A percentile compares a stretch with the other conserved stretches of the same genome.
Conservation (phyloP, 163 green algal species). For the Chlorella variabilis region DNA sequence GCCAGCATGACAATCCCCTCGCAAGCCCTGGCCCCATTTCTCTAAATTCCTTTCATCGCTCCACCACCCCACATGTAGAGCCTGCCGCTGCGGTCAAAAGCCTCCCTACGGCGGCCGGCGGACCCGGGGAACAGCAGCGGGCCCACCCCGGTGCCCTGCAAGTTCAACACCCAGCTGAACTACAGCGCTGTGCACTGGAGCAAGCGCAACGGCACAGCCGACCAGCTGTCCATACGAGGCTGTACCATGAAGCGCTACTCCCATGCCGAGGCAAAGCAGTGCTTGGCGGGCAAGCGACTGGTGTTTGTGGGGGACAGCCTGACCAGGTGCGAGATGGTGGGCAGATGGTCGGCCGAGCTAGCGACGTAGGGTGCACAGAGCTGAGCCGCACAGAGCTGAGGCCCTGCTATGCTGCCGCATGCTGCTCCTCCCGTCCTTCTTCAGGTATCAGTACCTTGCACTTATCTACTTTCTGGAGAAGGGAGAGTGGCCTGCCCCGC, state of each 20-base stretch:
- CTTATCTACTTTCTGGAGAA: conserved; percentile 26
- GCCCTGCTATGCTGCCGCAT: not conserved
- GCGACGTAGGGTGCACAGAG: too few species aligned
- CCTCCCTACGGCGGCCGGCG: not conserved
- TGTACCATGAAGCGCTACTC: conserved; percentile 14
- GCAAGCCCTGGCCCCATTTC: too few species aligned
- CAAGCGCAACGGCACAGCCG: not conserved
- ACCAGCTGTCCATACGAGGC: conserved; percentile 10
- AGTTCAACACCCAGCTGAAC: not conserved
- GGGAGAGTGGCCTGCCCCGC: conserved; percentile 2
- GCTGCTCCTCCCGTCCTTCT: too few species aligned
- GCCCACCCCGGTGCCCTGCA: not conserved
- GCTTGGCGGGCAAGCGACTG: conserved; percentile 34
- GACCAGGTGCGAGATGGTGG: not conserved
- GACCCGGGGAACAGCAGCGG: not conserved
- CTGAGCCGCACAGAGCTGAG: too few species aligned
- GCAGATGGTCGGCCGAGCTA: not conserved
- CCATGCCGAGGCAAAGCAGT: not conserved
- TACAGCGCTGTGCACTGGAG: conserved; percentile 2
- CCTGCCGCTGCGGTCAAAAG: not conserved
- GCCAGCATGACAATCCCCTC: too few species aligned
- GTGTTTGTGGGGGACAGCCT: conserved; percentile 34
- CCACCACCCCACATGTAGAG: not conserved
- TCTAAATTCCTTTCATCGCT: not conserved
- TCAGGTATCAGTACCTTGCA: conserved; percentile 33